phyloP scores from a whole-genome alignment of 192 early-diverging fungal genomes.

The Powellomyces hirtus region DNA sequence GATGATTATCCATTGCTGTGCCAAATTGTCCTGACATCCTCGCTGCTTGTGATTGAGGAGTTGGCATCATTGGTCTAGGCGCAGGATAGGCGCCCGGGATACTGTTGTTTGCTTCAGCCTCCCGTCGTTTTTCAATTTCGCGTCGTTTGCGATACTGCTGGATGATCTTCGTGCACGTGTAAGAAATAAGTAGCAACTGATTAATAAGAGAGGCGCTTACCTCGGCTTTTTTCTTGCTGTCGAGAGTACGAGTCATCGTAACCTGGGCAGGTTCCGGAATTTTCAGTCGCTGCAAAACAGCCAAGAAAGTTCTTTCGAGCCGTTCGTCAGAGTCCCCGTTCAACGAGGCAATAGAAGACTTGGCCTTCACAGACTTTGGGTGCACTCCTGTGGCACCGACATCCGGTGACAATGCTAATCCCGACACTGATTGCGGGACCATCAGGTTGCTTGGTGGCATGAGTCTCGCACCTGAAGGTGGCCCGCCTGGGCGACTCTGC shows the following conservation, averaged over 20 bases:
- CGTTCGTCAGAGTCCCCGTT: constrained; percentile 5
- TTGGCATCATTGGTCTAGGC: too few relatives aligned
- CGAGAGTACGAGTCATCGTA: constrained; percentile 21
- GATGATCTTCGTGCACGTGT: neutral
- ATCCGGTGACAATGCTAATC: too few relatives aligned
- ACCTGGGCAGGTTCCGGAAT: constrained; percentile 14
- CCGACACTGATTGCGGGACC: neutral
- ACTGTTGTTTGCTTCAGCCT: neutral
- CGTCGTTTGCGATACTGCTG: constrained; percentile 12
- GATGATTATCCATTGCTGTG: too few relatives aligned
- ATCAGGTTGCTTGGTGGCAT: neutral
- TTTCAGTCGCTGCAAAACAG: constrained; percentile 12
- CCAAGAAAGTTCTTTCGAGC: constrained; percentile 7
- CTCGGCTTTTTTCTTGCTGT: constrained; percentile 14
- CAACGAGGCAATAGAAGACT: constrained; percentile 3
- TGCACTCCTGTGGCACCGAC: neutral
- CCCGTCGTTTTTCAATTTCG: constrained; percentile 3
- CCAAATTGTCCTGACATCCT: too few relatives aligned
- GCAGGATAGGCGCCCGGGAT: too few relatives aligned
- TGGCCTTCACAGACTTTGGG: neutral
- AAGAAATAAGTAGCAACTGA: too few relatives aligned
- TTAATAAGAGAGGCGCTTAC: too few relatives aligned
- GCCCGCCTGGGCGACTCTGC: neutral
- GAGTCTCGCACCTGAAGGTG: neutral
- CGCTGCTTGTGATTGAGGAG: too few relatives aligned